Percentiles rank a stretch among this genome's conserved stretches.
These are phyloP conservation scores for Aspergillus luchuensis DNA, from an alignment of 2,329 filamentous ascomycete genomes.

Conservation along the genomic window DNA sequence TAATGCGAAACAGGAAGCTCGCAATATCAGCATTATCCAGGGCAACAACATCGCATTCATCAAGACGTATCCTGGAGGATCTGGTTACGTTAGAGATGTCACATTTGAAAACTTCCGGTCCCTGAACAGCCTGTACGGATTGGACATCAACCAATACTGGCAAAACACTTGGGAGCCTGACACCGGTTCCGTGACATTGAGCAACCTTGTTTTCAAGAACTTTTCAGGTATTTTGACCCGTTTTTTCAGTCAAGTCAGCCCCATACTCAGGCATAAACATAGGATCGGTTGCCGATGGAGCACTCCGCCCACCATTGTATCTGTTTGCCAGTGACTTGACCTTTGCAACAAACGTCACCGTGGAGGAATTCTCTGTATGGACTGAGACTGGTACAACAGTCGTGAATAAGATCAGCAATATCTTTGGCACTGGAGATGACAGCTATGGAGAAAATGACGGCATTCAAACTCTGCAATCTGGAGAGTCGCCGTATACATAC, in stretches of 20 bases:
- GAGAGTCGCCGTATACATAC: slow-evolving; percentile 19
- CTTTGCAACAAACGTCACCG: slow-evolving; percentile 34
- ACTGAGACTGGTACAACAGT: slow-evolving; percentile 26
- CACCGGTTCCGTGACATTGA: slow-evolving; percentile 27
- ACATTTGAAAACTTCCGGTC: slow-evolving; percentile 36
- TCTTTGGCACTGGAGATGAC: slow-evolving; percentile 37
- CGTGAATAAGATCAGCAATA: slow-evolving; percentile 38
- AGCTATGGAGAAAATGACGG: slow-evolving; percentile 19
- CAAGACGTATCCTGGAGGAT: slow-evolving; percentile 44
- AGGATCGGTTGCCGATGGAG: slow-evolving; percentile 37
- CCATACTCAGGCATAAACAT: neutral
- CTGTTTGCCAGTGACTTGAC: slow-evolving; percentile 37
- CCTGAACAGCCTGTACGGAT: slow-evolving; percentile 26
- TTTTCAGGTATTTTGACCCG: slow-evolving; percentile 12
- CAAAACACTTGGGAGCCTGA: slow-evolving; percentile 28
- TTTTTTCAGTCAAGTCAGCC: too few species aligned
- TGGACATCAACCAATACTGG: slow-evolving; percentile 32
- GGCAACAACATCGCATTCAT: slow-evolving; percentile 43
- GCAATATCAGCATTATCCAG: slow-evolving; percentile 43
- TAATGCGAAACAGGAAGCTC: slow-evolving; percentile 25
- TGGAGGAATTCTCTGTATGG: slow-evolving; percentile 41
- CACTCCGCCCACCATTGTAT: slow-evolving; percentile 31
- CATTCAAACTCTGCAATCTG: neutral
- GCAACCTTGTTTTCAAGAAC: slow-evolving; percentile 31
- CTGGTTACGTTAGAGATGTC: slow-evolving; percentile 40